Conservation (phyloP, 2,329 filamentous ascomycete species). For the Bisporella sp. region DNA sequence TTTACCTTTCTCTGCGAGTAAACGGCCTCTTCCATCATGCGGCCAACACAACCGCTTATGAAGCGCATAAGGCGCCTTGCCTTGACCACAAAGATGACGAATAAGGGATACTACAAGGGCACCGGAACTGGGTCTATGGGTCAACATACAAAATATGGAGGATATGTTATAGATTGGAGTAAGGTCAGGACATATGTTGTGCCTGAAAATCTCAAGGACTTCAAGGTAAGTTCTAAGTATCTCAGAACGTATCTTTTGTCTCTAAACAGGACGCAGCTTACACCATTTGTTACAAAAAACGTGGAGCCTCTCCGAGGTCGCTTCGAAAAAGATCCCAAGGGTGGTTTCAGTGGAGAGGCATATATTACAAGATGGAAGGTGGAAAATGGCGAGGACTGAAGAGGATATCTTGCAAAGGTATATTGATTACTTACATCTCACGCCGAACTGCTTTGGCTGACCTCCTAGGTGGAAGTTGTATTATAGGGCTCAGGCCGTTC, state of each 20-base stretch:
- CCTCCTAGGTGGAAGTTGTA: too few species aligned
- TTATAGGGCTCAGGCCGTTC: too few species aligned
- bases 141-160: slow-evolving; percentile 73
- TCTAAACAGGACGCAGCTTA: slow-evolving; percentile 50
- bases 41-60: slow-evolving; percentile 60
- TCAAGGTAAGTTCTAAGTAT: slow-evolving; percentile 52
- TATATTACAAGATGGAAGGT: slow-evolving; percentile 62
- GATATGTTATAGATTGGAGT: slow-evolving; percentile 74
- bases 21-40: slow-evolving; percentile 39
- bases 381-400: slow-evolving; percentile 49
- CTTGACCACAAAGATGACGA: slow-evolving; percentile 88
- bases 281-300: slow-evolving; percentile 66
- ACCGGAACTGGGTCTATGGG: slow-evolving; percentile 86
- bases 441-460: too few species aligned
- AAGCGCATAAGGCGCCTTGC: slow-evolving; percentile 66
- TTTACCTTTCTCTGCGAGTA: too few species aligned
- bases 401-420: background rate
- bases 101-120: slow-evolving; percentile 96
- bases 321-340: slow-evolving; percentile 44
- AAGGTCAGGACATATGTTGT: slow-evolving; percentile 91
- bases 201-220: slow-evolving; percentile 60
- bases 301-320: slow-evolving; percentile 46
- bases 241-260: background rate
- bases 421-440: too few species aligned
- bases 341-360: slow-evolving; percentile 52